A percentile compares a stretch with the other conserved stretches of the same genome.
Evolutionary conservation across 192 early-diverging fungal species (phyloP).

Genomic region (Gorgonomyces haynaldii): DNA sequence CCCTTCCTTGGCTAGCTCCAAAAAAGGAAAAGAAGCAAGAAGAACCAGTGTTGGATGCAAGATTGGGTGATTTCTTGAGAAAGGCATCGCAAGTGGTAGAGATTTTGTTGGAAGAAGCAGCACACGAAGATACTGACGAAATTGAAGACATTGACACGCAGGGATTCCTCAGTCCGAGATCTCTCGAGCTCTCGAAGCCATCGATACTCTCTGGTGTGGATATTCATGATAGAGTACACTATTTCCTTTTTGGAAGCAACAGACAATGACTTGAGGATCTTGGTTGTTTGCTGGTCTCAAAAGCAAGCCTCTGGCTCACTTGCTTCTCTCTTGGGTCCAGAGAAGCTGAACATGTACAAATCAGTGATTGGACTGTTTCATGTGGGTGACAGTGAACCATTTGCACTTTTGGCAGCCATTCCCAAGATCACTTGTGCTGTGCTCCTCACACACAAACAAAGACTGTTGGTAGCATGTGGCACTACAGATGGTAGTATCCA

Average conservation of each 20-base stretch:
- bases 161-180: neutral
- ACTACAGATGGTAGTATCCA: slow-evolving; percentile 29
- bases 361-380: neutral
- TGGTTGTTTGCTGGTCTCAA: neutral
- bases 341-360: neutral
- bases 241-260: neutral
- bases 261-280: too few relatives aligned
- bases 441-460: slow-evolving; percentile 15
- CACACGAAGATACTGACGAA: neutral
- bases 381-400: neutral
- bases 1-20: slow-evolving; percentile 7
- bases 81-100: neutral
- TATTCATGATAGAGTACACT: too few relatives aligned
- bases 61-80: neutral
- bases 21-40: neutral
- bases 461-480: slow-evolving; percentile 31
- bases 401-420: slow-evolving; percentile 24
- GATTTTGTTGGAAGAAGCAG: neutral
- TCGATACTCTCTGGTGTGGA: too few relatives aligned
- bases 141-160: neutral
- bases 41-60: neutral
- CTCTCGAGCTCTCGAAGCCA: too few relatives aligned
- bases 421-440: slow-evolving; percentile 11
- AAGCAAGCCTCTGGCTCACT: neutral
- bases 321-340: neutral